A percentile compares a stretch with the other conserved stretches of the same genome.
Conservation (phyloP, 306 rosid genomes). For the Ochetophila trinervis region DNA sequence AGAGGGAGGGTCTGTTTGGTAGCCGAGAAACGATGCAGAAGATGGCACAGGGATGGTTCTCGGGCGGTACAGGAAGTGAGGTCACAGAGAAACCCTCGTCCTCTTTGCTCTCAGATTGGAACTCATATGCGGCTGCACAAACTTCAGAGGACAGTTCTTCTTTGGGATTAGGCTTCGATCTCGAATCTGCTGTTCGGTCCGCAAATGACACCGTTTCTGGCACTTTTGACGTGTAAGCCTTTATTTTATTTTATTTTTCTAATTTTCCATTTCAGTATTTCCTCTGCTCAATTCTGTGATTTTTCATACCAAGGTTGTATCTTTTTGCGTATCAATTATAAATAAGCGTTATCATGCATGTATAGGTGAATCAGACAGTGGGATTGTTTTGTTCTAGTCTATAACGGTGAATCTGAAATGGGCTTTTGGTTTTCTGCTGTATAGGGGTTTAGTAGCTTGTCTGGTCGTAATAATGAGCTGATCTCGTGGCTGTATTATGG, state of each 20-base stretch:
- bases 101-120: conserved; percentile 76
- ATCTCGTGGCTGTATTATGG: neutral
- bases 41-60: conserved; percentile 88
- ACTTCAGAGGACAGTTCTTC: conserved; percentile 42
- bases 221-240: conserved; percentile 77
- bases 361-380: conserved; percentile 17
- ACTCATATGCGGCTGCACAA: conserved; percentile 70
- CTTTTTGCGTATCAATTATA: neutral
- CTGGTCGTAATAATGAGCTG: neutral
- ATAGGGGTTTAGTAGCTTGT: conserved; percentile 13
- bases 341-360: neutral
- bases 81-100: conserved; percentile 47
- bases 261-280: conserved; percentile 1
- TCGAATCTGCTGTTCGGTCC: conserved; percentile 87
- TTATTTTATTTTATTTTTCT: too few relatives aligned
- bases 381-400: neutral
- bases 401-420: neutral
- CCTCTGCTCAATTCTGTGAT: neutral
- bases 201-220: conserved; percentile 84
- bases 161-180: conserved; percentile 61
- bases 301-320: neutral
- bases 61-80: conserved; percentile 33
- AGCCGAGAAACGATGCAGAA: conserved; percentile 51
- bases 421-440: neutral
- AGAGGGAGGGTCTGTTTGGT: neutral